Base-by-base conservation (phyloP, 2,329 filamentous ascomycete genomes). In the Myriosclerotinia scirpicola region DNA sequence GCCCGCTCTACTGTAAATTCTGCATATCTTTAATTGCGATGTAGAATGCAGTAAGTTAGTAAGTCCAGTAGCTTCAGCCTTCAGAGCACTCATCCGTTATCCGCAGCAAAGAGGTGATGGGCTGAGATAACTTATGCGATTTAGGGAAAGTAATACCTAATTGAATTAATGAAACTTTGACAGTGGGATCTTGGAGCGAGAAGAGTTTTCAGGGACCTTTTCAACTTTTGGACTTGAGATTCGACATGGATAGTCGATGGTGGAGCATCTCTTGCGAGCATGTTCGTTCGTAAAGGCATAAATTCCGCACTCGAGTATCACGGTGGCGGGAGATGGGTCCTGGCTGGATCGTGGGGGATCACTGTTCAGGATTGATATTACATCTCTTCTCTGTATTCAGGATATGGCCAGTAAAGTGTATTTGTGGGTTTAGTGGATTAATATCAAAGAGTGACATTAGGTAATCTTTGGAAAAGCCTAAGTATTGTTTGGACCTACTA, bases 291-390 rank as follows among this genome's bases (percentile, higher is more conserved):
- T 34, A 34, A 26, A 52, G 26, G 38, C 38, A 14, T 30, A 20
- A 20, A 50, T 8, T 11, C 12, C 12, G 1, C 20, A 17, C 38
- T 22, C 20, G 15, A 14, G 14, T 50, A 38, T 50, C 30, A 50
- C 46, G 44, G 58, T 50, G 44, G 58, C 44, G 44, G 26, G 20
- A 61, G 30, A 5, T 50, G 44, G 44, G 58, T 12, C 44, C 44
- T 50, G 44, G 44, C 30, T 61, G 58, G 8, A 61, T 52, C 58
- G 58, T 34, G 58, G 58, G 58, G 58, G 44, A 61, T 61, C 58
- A 36, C 44, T 61, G 44, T 26, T 38, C 14, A 26, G 34, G n/a
- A 61, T 50, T 61, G 34, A 50, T 11, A 38, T 61, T 26, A 26
- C 36, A 15, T 7, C 14, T 50, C 5, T 34, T 38, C 34, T 30